Percentiles rank a stretch among this genome's conserved stretches.
These are phyloP conservation scores for Hypoxylon sp. DNA, from an alignment of 2,329 filamentous ascomycete genomes.

Conservation along the genomic window DNA sequence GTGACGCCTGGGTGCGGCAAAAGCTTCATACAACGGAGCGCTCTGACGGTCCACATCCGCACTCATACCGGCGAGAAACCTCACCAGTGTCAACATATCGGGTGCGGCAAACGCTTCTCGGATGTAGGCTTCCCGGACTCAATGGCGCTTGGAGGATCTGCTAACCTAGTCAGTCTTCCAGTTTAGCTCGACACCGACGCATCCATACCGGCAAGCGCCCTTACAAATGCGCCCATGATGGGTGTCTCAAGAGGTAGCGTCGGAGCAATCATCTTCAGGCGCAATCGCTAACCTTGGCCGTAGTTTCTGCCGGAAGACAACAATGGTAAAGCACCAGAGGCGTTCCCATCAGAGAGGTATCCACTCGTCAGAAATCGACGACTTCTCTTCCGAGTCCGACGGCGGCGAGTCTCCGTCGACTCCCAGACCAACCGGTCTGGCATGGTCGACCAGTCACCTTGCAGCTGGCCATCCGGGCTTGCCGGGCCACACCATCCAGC, in stretches of 20 bases:
- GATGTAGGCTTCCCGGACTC: constrained; percentile 66
- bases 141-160: neutral
- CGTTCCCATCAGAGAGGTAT: constrained; percentile 72
- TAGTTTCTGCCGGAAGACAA: constrained; percentile 80
- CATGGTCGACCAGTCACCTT: constrained; percentile 65
- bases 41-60: constrained; percentile 78
- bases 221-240: constrained; percentile 73
- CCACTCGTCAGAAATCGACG: constrained; percentile 69
- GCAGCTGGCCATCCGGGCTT: constrained; percentile 57
- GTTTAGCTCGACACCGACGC: constrained; percentile 74
- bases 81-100: constrained; percentile 75
- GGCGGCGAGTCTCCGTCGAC: constrained; percentile 72
- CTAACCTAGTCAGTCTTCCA: constrained; percentile 70
- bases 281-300: constrained; percentile 25
- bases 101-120: constrained; percentile 78
- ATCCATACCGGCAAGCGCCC: constrained; percentile 78
- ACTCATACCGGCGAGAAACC: constrained; percentile 81
- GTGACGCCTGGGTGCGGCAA: constrained; percentile 73
- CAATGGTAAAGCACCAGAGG: constrained; percentile 77
- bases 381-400: constrained; percentile 70
- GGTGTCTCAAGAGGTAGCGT: constrained; percentile 72
- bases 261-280: constrained; percentile 7
- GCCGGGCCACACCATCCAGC: constrained; percentile 61
- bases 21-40: constrained; percentile 79
- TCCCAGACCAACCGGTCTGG: constrained; percentile 66